Evolutionary conservation across 176 grass and related monocot species (phyloP).

Genomic region (Areca catechu): DNA sequence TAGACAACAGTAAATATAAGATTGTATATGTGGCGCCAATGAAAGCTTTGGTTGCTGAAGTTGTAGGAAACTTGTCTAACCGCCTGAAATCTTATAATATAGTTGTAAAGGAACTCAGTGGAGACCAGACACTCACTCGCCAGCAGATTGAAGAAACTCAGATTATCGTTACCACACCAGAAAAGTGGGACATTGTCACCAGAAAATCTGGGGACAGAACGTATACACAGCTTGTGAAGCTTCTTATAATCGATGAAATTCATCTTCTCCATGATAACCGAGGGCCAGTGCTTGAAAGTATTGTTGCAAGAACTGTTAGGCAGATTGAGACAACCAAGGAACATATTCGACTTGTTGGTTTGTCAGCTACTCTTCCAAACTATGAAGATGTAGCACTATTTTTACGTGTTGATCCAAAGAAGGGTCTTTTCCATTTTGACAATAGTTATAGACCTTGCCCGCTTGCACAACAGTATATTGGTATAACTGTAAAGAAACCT

Average conservation of each 20-base stretch:
- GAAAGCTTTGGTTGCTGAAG: constrained; percentile 96
- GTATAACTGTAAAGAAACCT: constrained; percentile 88
- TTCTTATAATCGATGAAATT: constrained; percentile 91
- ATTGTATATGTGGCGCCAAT: constrained; percentile 97
- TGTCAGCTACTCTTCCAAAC: constrained; percentile 85
- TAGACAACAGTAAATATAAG: constrained; percentile 82
- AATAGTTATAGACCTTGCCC: constrained; percentile 96
- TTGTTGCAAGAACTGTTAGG: constrained; percentile 85
- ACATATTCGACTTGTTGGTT: constrained; percentile 72
- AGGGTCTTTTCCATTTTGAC: constrained; percentile 80
- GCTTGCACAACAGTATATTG: constrained; percentile 92
- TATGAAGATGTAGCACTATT: constrained; percentile 85
- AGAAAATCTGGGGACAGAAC: constrained; percentile 94
- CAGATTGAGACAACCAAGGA: constrained; percentile 93
- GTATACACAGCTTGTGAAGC: constrained; percentile 92
- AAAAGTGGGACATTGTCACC: constrained; percentile 98
- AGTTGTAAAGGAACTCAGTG: constrained; percentile 85
- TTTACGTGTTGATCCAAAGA: constrained; percentile 45
- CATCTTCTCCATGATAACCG: constrained; percentile 96
- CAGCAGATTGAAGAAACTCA: constrained; percentile 98
- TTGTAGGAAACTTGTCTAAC: constrained; percentile 80
- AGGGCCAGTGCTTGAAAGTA: constrained; percentile 93
- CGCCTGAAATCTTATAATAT: constrained; percentile 51
- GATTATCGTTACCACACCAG: constrained; percentile 95
- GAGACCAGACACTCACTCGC: constrained; percentile 74